Conservation (phyloP, 2,329 filamentous ascomycete genomes). For the Sordariomycetes sp. region DNA sequence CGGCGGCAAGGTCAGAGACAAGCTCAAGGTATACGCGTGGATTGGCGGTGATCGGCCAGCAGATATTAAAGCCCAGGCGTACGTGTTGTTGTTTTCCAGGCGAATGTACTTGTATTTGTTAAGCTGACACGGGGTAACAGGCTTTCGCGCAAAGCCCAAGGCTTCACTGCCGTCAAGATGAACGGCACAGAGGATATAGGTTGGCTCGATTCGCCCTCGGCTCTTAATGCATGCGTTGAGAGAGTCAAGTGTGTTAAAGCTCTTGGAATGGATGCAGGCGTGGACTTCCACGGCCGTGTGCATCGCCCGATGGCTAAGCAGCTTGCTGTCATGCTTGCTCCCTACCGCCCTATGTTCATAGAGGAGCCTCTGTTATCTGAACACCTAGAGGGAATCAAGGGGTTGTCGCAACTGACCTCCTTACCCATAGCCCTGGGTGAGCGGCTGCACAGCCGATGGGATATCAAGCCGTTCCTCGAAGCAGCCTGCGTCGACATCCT, state of each 20-base stretch:
- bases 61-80: slow-evolving; percentile 55
- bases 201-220: slow-evolving; percentile 63
- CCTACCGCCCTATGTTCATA: slow-evolving; percentile 5
- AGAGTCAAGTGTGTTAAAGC: slow-evolving; percentile 58
- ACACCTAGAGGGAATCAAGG: slow-evolving; percentile 7
- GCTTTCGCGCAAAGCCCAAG: slow-evolving; percentile 47
- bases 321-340: not conserved
- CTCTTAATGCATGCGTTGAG: slow-evolving; percentile 53
- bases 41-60: slow-evolving; percentile 64
- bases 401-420: slow-evolving; percentile 2
- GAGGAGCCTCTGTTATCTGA: slow-evolving; percentile 8
- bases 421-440: slow-evolving; percentile 7
- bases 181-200: slow-evolving; percentile 67
- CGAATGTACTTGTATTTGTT: too few species aligned
- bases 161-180: slow-evolving; percentile 64
- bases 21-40: slow-evolving; percentile 66
- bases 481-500: slow-evolving; percentile 3
- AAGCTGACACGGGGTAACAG: slow-evolving; percentile 21
- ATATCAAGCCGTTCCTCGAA: slow-evolving; percentile 6
- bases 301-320: not conserved
- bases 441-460: slow-evolving; percentile 7
- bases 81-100: too few species aligned
- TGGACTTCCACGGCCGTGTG: not conserved
- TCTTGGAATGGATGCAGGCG: slow-evolving; percentile 51
- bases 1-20: slow-evolving; percentile 62